Percentiles rank a stretch among this genome's conserved stretches.
Evolutionary conservation across 2,329 filamentous ascomycete species (phyloP).

Genomic region (Cercospora zeae-maydis): DNA sequence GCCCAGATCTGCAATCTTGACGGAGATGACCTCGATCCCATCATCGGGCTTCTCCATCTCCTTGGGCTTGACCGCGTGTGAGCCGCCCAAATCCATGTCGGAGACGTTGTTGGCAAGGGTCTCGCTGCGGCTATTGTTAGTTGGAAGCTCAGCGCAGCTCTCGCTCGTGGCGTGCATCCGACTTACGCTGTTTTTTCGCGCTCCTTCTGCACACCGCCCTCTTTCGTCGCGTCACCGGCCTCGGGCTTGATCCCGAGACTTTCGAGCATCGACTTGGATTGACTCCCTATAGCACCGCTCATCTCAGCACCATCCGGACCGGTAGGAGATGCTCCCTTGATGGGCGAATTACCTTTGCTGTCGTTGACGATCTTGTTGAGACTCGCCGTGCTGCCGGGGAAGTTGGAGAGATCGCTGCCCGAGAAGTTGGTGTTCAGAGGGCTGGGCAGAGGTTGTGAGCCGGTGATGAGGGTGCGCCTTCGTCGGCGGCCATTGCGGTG

Average conservation of each 20-base stretch:
- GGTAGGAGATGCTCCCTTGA: conserved; percentile 42
- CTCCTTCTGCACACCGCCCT: conserved; percentile 63
- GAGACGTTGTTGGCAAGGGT: conserved; percentile 89
- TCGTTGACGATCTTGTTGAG: conserved; percentile 82
- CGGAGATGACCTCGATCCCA: conserved; percentile 78
- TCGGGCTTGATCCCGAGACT: conserved; percentile 50
- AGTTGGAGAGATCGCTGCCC: conserved; percentile 64
- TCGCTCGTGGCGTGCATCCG: neutral
- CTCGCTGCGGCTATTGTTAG: conserved; percentile 50
- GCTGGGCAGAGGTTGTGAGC: conserved; percentile 91
- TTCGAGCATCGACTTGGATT: conserved; percentile 57
- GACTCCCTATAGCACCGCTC: conserved; percentile 52
- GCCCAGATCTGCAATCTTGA: conserved; percentile 97
- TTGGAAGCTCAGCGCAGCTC: conserved; percentile 23
- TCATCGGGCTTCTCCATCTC: conserved; percentile 59
- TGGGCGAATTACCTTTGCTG: conserved; percentile 53
- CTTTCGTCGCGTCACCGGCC: conserved; percentile 19
- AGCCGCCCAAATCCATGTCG: conserved; percentile 86
- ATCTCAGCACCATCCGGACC: conserved; percentile 49
- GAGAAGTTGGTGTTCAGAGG: conserved; percentile 91
- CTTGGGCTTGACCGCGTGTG: conserved; percentile 52
- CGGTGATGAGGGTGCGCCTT: conserved; percentile 89
- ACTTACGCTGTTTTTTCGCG: conserved; percentile 91
- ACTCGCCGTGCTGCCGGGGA: conserved; percentile 62
- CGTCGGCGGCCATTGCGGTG: conserved; percentile 87